A percentile compares a stretch with the other conserved stretches of the same genome.
phyloP scores from a whole-genome alignment of 805 yeast species.

The Metschnikowia peoriensis region DNA sequence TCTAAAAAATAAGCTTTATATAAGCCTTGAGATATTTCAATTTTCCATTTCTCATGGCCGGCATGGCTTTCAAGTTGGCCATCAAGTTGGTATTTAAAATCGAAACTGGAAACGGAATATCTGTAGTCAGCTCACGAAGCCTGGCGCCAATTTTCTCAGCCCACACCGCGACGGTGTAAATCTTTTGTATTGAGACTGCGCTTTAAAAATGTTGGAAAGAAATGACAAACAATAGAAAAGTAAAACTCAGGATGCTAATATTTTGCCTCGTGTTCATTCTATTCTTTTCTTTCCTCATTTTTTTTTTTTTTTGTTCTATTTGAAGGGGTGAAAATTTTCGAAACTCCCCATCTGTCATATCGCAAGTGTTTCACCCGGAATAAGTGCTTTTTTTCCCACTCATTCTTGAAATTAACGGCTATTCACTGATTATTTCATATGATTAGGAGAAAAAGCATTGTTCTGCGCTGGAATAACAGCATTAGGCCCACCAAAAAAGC shows the following conservation, averaged over 20 bases:
- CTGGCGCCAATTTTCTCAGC: background rate
- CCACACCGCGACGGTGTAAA: background rate
- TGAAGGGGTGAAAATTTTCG: too few relatives aligned
- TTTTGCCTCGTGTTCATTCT: too few relatives aligned
- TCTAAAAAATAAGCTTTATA: background rate
- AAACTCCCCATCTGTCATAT: too few relatives aligned
- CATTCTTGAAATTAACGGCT: too few relatives aligned
- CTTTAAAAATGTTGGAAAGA: background rate
- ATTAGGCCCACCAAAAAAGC: background rate
- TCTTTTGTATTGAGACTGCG: background rate
- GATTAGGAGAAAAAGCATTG: background rate
- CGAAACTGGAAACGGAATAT: background rate
- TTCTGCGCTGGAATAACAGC: background rate
- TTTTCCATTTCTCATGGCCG: background rate
- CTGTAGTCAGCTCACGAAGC: background rate
- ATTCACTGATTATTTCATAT: background rate
- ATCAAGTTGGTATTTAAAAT: background rate
- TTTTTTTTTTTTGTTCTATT: too few relatives aligned
- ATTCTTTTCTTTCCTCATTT: too few relatives aligned
- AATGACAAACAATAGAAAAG: background rate
- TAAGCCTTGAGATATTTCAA: background rate
- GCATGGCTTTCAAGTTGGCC: background rate
- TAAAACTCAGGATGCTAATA: too few relatives aligned
- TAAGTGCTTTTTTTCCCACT: too few relatives aligned
- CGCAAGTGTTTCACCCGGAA: too few relatives aligned